These are phyloP conservation scores for Pleurotus djamor DNA, from an alignment of 768 basidiomycete genomes.

Conservation along the genomic window DNA sequence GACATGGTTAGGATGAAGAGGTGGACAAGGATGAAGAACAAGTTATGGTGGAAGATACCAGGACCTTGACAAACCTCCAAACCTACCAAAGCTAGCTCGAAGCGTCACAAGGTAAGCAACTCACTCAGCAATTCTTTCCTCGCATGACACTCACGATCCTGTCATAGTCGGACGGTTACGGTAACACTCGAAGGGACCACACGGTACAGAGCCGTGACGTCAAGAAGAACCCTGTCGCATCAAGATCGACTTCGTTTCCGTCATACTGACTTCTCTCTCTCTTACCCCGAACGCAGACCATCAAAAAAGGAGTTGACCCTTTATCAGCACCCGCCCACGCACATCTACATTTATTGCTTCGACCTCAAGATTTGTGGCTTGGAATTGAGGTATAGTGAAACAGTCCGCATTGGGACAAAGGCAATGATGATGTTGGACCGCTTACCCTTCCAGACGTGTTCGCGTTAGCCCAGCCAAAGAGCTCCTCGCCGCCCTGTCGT, in stretches of 20 bases:
- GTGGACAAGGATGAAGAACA: no score
- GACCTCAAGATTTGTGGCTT: conserved; percentile 10
- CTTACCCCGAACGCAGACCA: no score
- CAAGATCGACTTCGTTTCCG: neutral
- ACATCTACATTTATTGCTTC: conserved; percentile 8
- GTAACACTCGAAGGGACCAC: conserved; percentile 53
- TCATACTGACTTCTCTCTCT: conserved; percentile 2
- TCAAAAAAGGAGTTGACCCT: no score
- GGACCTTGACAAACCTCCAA: no score
- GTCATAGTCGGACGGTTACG: conserved; percentile 58
- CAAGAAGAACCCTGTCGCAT: conserved; percentile 43
- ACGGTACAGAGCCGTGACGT: conserved; percentile 72
- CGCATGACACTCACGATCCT: conserved; percentile 44
- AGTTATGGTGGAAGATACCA: no score
- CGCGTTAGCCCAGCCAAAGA: neutral
- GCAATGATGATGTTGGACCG: conserved; percentile 1
- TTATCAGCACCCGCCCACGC: no score
- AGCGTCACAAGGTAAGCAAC: no score
- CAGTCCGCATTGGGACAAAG: neutral
- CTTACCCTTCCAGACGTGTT: conserved; percentile 1
- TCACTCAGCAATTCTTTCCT: conserved; percentile 18
- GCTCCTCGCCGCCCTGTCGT: neutral
- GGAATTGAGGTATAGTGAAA: conserved; percentile 1
- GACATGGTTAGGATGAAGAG: no score
- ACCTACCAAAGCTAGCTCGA: no score